Base-by-base conservation (phyloP, 2,329 filamentous ascomycete species). In the Diaporthe vaccinii region DNA sequence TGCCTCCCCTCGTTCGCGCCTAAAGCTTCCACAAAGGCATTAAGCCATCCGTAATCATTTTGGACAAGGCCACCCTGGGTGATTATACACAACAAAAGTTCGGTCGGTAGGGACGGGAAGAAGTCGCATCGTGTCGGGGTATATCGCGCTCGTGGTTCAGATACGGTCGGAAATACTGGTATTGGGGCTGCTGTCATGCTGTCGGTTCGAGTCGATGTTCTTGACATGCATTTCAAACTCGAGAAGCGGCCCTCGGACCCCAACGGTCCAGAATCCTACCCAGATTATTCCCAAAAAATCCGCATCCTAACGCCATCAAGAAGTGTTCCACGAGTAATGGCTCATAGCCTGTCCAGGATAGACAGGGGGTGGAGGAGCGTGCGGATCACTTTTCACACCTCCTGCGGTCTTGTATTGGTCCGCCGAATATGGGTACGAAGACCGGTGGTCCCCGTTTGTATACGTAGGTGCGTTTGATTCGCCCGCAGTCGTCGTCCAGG, bases 261-360 rank as follows among this genome's bases (percentile, higher is more conserved):
- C n/a, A 55, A 25, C 49, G 51, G 10, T 58, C 34, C 36, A 53
- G 49, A 39, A 49, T 53, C 28, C 22, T 14, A 28, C 49, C 53
- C 39, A 10, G 68, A 36, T 36, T 17, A 25, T 34, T 71, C 36
- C 39, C 20, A 17, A 14, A 2, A 71, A 25, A 17, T 14, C 31
- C 25, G 25, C 14, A 36, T 4, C 36, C 31, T 59, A 49, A 44
- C 28, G 28, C 58, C 25, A 34, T 79, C 77, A 89, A 74, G 86
- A 88, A 70, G 86, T 83, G 77, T 87, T 90, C 90, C 90, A 91
- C 44, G 89, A 89, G 80, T 91, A 91, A 80, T 90, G 87, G 80
- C 86, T 87, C 81, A 90, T 84, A 67, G 83, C 84, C 41, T 83
- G 78, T 17, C 82, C 82, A 36, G 80, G 84, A 74, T 88, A 89